Percentiles rank a stretch among this genome's conserved stretches.
phyloP scores from a whole-genome alignment of 176 grass and related monocot genomes.

The Paspalum vaginatum region DNA sequence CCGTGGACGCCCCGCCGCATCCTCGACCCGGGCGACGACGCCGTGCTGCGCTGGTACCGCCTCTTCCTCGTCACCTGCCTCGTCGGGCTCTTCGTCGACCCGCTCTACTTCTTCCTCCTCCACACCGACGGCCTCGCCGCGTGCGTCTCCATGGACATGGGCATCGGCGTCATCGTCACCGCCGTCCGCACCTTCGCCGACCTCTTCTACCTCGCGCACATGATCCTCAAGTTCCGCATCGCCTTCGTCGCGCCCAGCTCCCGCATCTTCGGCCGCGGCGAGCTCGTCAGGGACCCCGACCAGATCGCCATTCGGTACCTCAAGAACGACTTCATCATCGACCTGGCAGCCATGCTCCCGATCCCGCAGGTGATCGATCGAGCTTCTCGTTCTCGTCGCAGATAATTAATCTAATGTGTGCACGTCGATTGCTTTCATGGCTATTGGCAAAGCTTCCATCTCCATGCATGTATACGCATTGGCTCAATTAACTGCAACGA shows the following conservation, averaged over 20 bases:
- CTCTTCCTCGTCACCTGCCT: slow-evolving; percentile 84
- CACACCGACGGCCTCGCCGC: slow-evolving; percentile 36
- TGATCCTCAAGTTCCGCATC: slow-evolving; percentile 94
- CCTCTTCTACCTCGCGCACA: slow-evolving; percentile 81
- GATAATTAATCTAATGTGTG: too few relatives aligned
- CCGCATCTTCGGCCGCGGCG: slow-evolving; percentile 78
- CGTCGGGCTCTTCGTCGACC: slow-evolving; percentile 81
- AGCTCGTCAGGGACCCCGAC: slow-evolving; percentile 81
- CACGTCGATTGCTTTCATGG: too few relatives aligned
- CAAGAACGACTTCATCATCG: slow-evolving; percentile 91
- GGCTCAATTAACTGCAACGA: too few relatives aligned
- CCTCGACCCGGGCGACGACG: slow-evolving; percentile 89
- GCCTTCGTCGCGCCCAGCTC: slow-evolving; percentile 86
- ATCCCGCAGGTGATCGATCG: slow-evolving; percentile 62
- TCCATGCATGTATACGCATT: neutral
- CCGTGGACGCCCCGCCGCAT: slow-evolving; percentile 77
- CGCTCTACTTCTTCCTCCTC: slow-evolving; percentile 96
- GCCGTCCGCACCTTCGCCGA: slow-evolving; percentile 70
- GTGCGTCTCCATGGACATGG: slow-evolving; percentile 70
- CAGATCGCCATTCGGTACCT: slow-evolving; percentile 90
- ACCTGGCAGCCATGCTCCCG: slow-evolving; percentile 82
- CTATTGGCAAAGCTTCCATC: too few relatives aligned
- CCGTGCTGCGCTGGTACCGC: slow-evolving; percentile 79
- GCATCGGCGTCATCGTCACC: slow-evolving; percentile 64
- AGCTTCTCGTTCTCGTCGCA: too few relatives aligned